A percentile compares a stretch with the other conserved stretches of the same genome.
These are phyloP conservation scores for Penicillium longicatenatum DNA, from an alignment of 495 filamentous ascomycete genomes.

Conservation along the genomic window DNA sequence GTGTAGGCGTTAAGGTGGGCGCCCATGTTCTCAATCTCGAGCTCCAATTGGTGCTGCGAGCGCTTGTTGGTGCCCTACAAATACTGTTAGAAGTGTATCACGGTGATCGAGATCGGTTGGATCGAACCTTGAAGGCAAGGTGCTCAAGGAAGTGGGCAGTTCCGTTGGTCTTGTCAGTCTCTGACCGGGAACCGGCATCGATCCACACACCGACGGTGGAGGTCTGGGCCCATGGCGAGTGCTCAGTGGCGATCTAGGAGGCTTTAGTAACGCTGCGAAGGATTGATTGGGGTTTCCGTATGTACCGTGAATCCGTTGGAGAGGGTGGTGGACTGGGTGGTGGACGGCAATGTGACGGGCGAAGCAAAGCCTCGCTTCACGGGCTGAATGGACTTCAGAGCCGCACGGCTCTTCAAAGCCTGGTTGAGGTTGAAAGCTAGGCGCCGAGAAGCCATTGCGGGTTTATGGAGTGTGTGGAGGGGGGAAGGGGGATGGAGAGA, in stretches of 20 bases:
- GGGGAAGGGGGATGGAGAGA: constrained; percentile 37
- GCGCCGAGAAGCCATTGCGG: constrained; percentile 89
- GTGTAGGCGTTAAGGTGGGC: constrained; percentile 99
- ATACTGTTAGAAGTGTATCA: constrained; percentile 22
- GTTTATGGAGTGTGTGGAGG: constrained; percentile 28
- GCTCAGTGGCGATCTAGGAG: constrained; percentile 88
- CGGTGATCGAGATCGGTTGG: constrained; percentile 3
- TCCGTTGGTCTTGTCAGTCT: constrained; percentile 98
- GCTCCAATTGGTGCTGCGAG: constrained; percentile 93
- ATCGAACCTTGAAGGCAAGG: constrained; percentile 91
- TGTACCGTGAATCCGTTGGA: constrained; percentile 96
- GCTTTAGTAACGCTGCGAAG: constrained; percentile 41
- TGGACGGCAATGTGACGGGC: constrained; percentile 69
- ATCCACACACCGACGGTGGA: constrained; percentile 99
- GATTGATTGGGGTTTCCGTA: constrained; percentile 24
- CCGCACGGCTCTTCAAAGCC: constrained; percentile 80
- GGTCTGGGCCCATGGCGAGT: constrained; percentile 98
- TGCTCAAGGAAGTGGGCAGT: constrained; percentile 99
- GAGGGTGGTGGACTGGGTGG: constrained; percentile 92
- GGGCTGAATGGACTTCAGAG: constrained; percentile 69
- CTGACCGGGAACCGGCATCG: constrained; percentile 95
- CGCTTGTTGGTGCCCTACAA: constrained; percentile 85
- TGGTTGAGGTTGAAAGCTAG: constrained; percentile 86
- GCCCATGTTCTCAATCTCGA: constrained; percentile 99
- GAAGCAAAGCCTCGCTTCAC: constrained; percentile 84